phyloP scores from a whole-genome alignment of 106 monocot genomes.

The Dendrobium huoshanense region DNA sequence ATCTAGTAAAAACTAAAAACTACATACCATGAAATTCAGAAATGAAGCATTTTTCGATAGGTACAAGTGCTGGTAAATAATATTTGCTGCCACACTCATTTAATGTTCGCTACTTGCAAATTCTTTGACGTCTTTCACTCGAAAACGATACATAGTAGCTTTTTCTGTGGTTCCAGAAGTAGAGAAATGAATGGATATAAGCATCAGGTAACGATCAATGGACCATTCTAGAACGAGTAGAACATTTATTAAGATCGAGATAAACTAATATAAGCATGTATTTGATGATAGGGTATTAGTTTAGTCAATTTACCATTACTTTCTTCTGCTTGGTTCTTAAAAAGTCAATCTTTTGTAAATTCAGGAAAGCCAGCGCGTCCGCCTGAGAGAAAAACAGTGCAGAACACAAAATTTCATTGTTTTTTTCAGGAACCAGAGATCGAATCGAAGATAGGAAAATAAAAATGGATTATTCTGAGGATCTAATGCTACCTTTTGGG shows the following conservation, averaged over 20 bases:
- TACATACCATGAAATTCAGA: too few species aligned
- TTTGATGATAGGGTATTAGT: not conserved
- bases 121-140: too few species aligned
- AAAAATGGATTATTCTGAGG: not conserved
- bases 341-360: conserved; percentile 9
- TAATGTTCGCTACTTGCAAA: too few species aligned
- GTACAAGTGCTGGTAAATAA: too few species aligned
- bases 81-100: too few species aligned
- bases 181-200: too few species aligned
- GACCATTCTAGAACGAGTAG: too few species aligned
- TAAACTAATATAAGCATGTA: not conserved
- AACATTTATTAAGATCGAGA: not conserved
- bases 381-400: not conserved
- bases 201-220: too few species aligned
- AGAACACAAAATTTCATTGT: not conserved
- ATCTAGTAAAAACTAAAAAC: too few species aligned
- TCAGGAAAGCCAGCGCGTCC: not conserved
- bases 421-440: not conserved
- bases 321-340: conserved; percentile 8
- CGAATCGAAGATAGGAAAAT: not conserved
- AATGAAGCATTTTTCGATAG: too few species aligned
- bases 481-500: conserved; percentile 8
- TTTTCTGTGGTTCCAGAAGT: too few species aligned
- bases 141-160: too few species aligned
- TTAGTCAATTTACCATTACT: conserved; percentile 5